Evolutionary conservation across 2,329 filamentous ascomycete species (phyloP), one percentile per base, ranked within the genome.

Genomic region (Cladosporium sp.): DNA sequence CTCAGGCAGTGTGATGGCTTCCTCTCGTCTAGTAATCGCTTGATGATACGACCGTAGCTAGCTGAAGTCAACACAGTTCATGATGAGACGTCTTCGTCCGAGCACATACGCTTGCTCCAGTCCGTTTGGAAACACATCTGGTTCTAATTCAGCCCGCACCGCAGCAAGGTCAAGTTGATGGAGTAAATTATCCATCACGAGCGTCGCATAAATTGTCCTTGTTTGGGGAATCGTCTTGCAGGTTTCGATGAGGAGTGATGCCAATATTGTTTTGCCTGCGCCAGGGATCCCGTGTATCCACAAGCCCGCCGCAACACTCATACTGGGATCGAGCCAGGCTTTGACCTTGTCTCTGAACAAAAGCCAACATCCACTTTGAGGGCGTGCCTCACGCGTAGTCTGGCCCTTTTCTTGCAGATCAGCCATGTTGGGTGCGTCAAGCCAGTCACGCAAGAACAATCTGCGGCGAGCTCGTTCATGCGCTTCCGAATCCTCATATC

Each of bases 261-360:
- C 56, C 37, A 61, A 25, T 28, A 61, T 47, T 9, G 60, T 47
- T 42, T 61, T 61, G 15, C 60, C 60, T 61, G 47, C 40, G 20
- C 42, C 50, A 22, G 42, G 39, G 22, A 47, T 51, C 6, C 60
- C 60, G 25, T 37, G 40, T n/a, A 61, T 51, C 50, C 52, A 59
- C 3, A 61, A 56, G 22, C 51, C 22, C 2, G 57, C 51, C 7
- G 20, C 20, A 14, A 22, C 40, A 22, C 36, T 51, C 15, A 40
- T 42, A 12, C 17, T 17, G 5, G 45, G n/a, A 19, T 59, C 45
- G 17, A 30, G 45, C 60, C 60, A 61, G 6, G 34, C 56, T 11
- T 11, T 36, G 19, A 61, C 59, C 30, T 40, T 28, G 15, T 36
- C 42, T 25, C 42, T 39, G 4, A 34, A n/a, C 19, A 56, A 25